Evolutionary conservation across 768 basidiomycete species (phyloP), one percentile per base, ranked within the genome.

Genomic region (Gymnopilus junonius): DNA sequence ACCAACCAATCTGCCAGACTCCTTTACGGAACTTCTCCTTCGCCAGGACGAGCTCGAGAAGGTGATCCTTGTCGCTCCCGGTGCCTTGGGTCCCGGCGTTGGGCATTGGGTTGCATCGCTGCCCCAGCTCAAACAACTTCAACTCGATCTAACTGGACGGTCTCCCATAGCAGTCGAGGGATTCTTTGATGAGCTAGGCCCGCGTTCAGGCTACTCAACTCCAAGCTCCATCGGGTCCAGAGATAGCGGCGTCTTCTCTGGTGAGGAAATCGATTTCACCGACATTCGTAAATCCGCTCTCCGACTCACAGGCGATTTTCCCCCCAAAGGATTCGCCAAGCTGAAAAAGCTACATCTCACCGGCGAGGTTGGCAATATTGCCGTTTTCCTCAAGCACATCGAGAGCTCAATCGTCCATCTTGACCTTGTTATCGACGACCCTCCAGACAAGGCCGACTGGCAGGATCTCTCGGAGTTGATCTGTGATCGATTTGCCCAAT

Each of bases 371-470:
- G 81, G 84, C 7, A 91, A 88, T 73, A 85, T 92, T 59, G 85
- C 85, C 10, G 85, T 87, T 7, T 93, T 93, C 79, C 74, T 93
- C 66, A 86, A 83, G 67, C 89, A 91, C 69, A 73, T 93, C 67
- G 82, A 86, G 20, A 86, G 84, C 72, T 80, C 83, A n/a, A 75
- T 93, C 70, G 79, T 80, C n/a, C 82, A 84, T 55, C 80, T 93
- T 57, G 92, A 93, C 53, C 84, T 93, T 39, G 80, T 88, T 72
- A 89, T 93, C 66, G 92, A 93, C 65, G 92, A 93, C 67, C 90
- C 92, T 15, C 90, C 90, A 21, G 87, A 87, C 70, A 82, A 83
- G 61, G 83, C 82, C 8, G 91, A 93, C 69, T 93, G 92, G 92
- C 86, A 85, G 63, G 87, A 92, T 65, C 80, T 93, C 20, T 90